phyloP scores from a whole-genome alignment of 306 rosid genomes.

The Vigna hirtella region DNA sequence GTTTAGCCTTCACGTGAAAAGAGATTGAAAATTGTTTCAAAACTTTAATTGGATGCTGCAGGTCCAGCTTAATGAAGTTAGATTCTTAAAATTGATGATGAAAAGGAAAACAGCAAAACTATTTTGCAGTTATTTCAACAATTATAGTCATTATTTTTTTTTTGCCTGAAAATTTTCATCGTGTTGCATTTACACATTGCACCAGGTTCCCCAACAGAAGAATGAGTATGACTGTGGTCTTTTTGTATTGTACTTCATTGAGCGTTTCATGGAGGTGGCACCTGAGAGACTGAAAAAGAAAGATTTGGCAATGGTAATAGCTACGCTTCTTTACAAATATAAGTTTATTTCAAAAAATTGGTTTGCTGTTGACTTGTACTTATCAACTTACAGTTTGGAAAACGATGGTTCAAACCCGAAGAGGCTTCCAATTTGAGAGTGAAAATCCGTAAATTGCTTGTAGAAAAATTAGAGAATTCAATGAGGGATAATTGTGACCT shows the following conservation, averaged over 20 bases:
- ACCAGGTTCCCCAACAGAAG: slow-evolving; percentile 96
- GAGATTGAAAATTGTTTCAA: slow-evolving; percentile 3
- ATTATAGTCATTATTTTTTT: neutral
- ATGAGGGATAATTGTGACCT: neutral
- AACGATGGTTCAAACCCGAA: slow-evolving; percentile 85
- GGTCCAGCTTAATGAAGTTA: slow-evolving; percentile 6
- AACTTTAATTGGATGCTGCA: neutral
- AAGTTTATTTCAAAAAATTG: slow-evolving; percentile 8
- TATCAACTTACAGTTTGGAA: slow-evolving; percentile 69
- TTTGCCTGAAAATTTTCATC: slow-evolving; percentile 18
- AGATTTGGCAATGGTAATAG: slow-evolving; percentile 75
- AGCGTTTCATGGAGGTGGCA: slow-evolving; percentile 85
- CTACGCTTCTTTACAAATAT: neutral
- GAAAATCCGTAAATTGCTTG: slow-evolving; percentile 69
- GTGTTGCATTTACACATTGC: slow-evolving; percentile 27
- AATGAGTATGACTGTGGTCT: slow-evolving; percentile 95
- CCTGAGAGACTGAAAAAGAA: slow-evolving; percentile 75
- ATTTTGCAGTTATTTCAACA: slow-evolving; percentile 8
- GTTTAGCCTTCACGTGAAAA: slow-evolving; percentile 18
- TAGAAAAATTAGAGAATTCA: slow-evolving; percentile 58
- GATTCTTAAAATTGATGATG: slow-evolving; percentile 18
- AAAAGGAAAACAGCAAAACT: slow-evolving; percentile 19
- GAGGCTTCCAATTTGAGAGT: slow-evolving; percentile 87
- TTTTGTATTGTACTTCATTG: slow-evolving; percentile 84
- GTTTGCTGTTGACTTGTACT: slow-evolving; percentile 31